Conservation (phyloP, 805 yeast genomes). For the Sugiyamaella marilandica region DNA sequence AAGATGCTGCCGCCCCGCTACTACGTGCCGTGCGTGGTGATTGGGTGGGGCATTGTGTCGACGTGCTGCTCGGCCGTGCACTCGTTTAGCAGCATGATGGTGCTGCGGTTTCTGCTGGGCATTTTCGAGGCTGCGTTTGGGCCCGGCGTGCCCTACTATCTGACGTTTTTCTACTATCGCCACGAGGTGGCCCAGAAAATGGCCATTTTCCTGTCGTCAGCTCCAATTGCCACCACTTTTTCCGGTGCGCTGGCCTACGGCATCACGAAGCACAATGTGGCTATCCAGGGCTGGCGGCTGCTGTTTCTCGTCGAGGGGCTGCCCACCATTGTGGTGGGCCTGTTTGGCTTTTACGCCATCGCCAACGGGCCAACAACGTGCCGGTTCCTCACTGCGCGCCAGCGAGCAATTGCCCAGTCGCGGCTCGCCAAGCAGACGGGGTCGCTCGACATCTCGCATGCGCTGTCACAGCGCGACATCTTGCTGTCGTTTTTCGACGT, state of each 20-base stretch:
- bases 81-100: conserved; percentile 40
- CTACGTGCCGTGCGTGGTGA: conserved; percentile 45
- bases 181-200: conserved; percentile 29
- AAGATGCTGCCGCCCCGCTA: conserved; percentile 42
- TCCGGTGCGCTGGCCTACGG: conserved; percentile 47
- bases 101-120: conserved; percentile 44
- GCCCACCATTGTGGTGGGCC: conserved; percentile 40
- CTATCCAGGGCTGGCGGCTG: conserved; percentile 41
- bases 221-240: conserved; percentile 50
- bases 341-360: conserved; percentile 30
- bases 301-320: conserved; percentile 45
- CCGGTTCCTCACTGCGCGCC: conserved; percentile 43
- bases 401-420: conserved; percentile 25
- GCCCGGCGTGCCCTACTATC: conserved; percentile 31
- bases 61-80: conserved; percentile 46
- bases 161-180: conserved; percentile 31
- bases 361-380: conserved; percentile 40
- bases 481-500: conserved; percentile 11
- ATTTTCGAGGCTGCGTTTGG: conserved; percentile 32
- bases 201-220: conserved; percentile 29
- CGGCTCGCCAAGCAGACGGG: conserved; percentile 18
- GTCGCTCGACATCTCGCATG: conserved; percentile 2
- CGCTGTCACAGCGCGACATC: conserved; percentile 10
- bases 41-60: conserved; percentile 47
- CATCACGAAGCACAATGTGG: conserved; percentile 29